These are phyloP conservation scores for Przewalskia tangutica DNA, from an alignment of 257 asterid species.

Conservation along the genomic window DNA sequence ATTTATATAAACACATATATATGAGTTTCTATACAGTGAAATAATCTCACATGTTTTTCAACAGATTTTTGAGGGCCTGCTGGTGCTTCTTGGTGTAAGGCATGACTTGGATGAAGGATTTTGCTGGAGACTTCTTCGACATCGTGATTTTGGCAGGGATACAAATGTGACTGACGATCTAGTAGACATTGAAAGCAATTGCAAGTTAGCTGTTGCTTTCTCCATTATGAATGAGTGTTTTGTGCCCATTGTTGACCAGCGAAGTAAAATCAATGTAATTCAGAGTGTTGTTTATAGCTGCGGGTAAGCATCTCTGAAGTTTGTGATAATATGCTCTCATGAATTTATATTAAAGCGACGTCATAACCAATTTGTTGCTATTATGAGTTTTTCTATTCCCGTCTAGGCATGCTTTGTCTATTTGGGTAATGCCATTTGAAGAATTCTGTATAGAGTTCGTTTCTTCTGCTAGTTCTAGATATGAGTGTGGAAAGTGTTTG, in stretches of 20 bases:
- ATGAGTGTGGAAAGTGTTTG: neutral
- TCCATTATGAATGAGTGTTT: conserved; percentile 32
- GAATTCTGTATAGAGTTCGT: neutral
- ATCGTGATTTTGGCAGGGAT: conserved; percentile 34
- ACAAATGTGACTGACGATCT: conserved; percentile 22
- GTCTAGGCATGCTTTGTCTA: neutral
- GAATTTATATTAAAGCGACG: neutral
- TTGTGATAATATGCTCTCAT: neutral
- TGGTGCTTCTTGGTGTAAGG: conserved; percentile 56
- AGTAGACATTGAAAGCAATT: conserved; percentile 18
- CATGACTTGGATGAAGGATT: conserved; percentile 67
- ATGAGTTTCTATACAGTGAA: conserved; percentile 9
- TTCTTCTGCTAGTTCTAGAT: neutral
- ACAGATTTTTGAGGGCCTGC: conserved; percentile 62
- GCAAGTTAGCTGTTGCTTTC: conserved; percentile 23
- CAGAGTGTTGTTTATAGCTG: conserved; percentile 24
- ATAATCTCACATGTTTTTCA: conserved; percentile 15
- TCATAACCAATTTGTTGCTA: neutral
- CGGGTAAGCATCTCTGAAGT: conserved; percentile 18
- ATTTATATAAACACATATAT: neutral
- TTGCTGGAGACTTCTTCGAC: conserved; percentile 64
- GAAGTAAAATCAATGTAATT: conserved; percentile 23
- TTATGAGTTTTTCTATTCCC: neutral
- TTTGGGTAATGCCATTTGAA: neutral
- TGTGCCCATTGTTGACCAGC: conserved; percentile 19